Evolutionary conservation across 2,329 filamentous ascomycete genomes (phyloP).

Genomic region (Aureobasidium sp.): DNA sequence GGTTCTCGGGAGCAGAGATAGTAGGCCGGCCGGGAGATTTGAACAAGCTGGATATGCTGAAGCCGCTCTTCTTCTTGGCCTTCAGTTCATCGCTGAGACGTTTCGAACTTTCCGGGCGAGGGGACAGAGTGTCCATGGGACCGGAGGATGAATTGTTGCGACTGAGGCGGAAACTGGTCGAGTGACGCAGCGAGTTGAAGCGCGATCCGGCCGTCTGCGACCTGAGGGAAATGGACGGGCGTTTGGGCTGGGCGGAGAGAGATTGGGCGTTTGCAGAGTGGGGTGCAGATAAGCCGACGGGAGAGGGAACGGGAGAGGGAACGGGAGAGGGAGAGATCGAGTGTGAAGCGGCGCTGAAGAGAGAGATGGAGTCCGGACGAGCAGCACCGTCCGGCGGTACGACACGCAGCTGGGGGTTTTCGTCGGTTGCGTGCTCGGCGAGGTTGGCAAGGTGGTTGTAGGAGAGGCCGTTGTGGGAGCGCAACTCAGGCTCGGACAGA

Average conservation of each 20-base stretch:
- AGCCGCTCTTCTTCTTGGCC: slow-evolving; percentile 74
- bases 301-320: not conserved
- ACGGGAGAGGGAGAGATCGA: not conserved
- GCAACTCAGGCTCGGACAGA: slow-evolving; percentile 7
- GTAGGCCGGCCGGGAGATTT: slow-evolving; percentile 82
- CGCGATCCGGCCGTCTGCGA: slow-evolving; percentile 7
- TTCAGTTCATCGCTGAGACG: slow-evolving; percentile 72
- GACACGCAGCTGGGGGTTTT: slow-evolving; percentile 4
- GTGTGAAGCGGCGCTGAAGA: slow-evolving; percentile 10
- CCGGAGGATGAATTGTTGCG: slow-evolving; percentile 1
- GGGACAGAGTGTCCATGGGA: slow-evolving; percentile 41
- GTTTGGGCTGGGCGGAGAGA: not conserved
- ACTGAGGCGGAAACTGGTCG: not conserved
- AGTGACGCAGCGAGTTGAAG: slow-evolving; percentile 8
- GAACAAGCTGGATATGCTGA: slow-evolving; percentile 76
- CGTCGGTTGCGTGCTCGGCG: not conserved
- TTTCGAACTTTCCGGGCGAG: slow-evolving; percentile 42
- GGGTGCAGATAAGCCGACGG: slow-evolving; percentile 2
- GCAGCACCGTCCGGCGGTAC: not conserved
- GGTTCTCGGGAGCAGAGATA: slow-evolving; percentile 97
- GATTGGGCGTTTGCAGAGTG: slow-evolving; percentile 7
- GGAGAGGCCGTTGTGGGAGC: slow-evolving; percentile 6
- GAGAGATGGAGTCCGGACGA: slow-evolving; percentile 10
- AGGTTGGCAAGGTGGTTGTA: slow-evolving; percentile 6
- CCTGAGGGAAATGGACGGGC: slow-evolving; percentile 2